phyloP scores from a whole-genome alignment of 495 filamentous ascomycete genomes.

The Penicillium odoratum region DNA sequence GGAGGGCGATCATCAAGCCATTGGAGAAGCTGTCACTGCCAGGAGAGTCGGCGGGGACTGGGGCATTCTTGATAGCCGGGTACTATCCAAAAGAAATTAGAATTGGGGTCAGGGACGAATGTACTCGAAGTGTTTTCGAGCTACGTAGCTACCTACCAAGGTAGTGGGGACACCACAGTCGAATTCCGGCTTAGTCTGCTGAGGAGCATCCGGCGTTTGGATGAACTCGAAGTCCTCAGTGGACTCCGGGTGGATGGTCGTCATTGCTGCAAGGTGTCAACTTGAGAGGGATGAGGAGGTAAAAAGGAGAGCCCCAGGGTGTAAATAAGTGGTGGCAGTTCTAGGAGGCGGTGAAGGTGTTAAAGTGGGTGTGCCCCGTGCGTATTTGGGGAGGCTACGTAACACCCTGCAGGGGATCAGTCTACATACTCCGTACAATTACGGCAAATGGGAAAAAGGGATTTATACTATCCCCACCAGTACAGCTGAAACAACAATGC shows the following conservation, averaged over 20 bases:
- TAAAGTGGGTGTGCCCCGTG: conserved; percentile 12
- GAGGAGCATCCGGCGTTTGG: conserved; percentile 57
- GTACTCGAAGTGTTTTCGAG: not conserved
- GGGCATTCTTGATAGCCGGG: conserved; percentile 64
- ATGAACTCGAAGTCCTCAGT: conserved; percentile 69
- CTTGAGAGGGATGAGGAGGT: conserved; percentile 25
- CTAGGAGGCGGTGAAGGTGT: conserved; percentile 24
- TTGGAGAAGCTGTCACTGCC: conserved; percentile 61
- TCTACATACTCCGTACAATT: too few species aligned
- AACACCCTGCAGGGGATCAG: not conserved
- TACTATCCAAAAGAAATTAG: conserved; percentile 42
- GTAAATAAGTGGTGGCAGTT: conserved; percentile 33
- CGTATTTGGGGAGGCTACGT: conserved; percentile 6
- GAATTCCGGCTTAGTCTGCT: conserved; percentile 38
- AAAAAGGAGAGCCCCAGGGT: conserved; percentile 25
- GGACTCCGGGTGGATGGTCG: conserved; percentile 50
- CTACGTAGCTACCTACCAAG: conserved; percentile 22
- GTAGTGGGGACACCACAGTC: conserved; percentile 33
- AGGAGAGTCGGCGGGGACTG: conserved; percentile 62
- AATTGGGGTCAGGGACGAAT: conserved; percentile 6
- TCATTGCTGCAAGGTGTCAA: conserved; percentile 38
- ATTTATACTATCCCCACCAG: not conserved
- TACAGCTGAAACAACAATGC: not conserved
- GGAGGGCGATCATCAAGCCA: conserved; percentile 51
- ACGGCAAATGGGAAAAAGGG: not conserved